A percentile compares a stretch with the other conserved stretches of the same genome.
phyloP scores from a whole-genome alignment of 73 alveolate genomes.

The Tetrahymena borealis region DNA sequence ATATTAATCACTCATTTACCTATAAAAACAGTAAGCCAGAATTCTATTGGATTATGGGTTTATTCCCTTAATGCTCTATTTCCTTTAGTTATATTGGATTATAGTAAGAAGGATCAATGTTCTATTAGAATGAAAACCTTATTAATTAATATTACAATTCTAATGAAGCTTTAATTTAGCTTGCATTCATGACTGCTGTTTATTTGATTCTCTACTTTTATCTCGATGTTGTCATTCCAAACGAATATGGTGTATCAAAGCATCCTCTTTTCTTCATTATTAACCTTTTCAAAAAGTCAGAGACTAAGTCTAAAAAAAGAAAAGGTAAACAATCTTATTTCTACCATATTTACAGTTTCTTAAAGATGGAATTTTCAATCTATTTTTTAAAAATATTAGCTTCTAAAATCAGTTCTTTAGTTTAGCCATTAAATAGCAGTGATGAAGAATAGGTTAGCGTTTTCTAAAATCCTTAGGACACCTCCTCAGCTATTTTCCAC shows the following conservation, averaged over 20 bases:
- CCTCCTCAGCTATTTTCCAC: constrained; percentile 24
- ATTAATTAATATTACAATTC: not conserved
- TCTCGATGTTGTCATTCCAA: constrained; percentile 17
- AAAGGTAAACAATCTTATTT: not conserved
- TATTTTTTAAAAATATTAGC: not conserved
- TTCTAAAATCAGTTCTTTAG: not conserved
- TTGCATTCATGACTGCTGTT: not conserved
- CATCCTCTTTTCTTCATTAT: constrained; percentile 36
- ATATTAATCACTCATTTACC: not conserved
- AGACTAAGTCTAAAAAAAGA: not conserved
- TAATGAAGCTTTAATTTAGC: not conserved
- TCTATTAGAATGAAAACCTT: not conserved
- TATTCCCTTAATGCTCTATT: constrained; percentile 21
- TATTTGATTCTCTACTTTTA: constrained; percentile 11
- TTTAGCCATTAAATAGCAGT: not conserved
- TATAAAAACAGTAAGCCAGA: not conserved
- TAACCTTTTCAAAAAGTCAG: not conserved
- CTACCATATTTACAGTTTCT: not conserved
- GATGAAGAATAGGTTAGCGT: not conserved
- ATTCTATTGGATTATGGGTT: not conserved
- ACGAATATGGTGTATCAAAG: constrained; percentile 34
- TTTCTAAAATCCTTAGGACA: not conserved
- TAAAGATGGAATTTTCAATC: not conserved
- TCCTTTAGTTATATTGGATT: constrained; percentile 22
- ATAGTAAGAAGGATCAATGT: constrained; percentile 15